Evolutionary conservation across 768 basidiomycete genomes (phyloP), one percentile per base, ranked within the genome.

Genomic region (Antrodiella citrinella): DNA sequence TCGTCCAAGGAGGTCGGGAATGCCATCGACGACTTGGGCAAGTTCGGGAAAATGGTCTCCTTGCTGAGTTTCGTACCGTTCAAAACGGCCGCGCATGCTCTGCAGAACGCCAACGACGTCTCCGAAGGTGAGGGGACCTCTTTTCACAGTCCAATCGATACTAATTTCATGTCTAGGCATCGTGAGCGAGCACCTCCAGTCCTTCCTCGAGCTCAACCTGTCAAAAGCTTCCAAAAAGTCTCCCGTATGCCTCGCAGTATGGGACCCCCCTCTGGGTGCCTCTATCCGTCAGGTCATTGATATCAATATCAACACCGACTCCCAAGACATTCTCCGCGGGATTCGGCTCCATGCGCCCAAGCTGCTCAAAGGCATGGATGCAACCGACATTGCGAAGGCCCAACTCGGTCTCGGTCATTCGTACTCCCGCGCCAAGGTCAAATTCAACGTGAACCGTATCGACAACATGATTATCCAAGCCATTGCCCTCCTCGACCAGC

Each of bases 381-480:
- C 79, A 39, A 87, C 83, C 59, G 95, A 98, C 76, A 76, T 96
- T 57, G 80, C 75, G 52, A 90, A 94, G 62, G 91, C 95, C 15
- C 95, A 98, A 62, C 87, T 98, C 57, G 95, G 95, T 62, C 77
- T 98, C 45, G 95, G 95, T 23, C 95, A 98, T 76, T 91, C 93
- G 3, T 97, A 95, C 73, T 96, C 93, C 20, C 85, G 95, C 55
- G 87, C 94, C 38, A 98, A 97, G 67, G 86, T 97, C 55, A 98
- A 98, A 72, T 97, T 92, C 79, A 94, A 93, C 69, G 91, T 93
- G 49, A 94, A 94, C 75, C 78, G 91, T 47, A 81, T 90, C 50
- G 93, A 96, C 71, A 96, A 98, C 76, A 98, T 98, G 95, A 97
- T 98, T 70, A 98, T 98, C 59, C 95, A 97, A 70, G 95, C 95